Base-by-base conservation (phyloP, 805 yeast genomes). In the Phaffomyces thermotolerans region DNA sequence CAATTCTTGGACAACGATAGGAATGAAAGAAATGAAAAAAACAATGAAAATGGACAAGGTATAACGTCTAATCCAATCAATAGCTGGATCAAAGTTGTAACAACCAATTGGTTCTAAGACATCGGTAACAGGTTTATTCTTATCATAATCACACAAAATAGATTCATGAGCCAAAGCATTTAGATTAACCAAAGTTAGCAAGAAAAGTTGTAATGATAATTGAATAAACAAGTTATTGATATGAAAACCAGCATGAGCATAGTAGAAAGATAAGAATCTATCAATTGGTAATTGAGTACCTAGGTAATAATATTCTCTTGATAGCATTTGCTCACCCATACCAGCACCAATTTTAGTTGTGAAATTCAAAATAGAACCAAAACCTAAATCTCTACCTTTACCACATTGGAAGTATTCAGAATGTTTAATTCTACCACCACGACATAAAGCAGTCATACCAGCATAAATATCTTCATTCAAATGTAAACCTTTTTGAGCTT, bases 331-430 rank as follows among this genome's bases (percentile, higher is more conserved):
- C 66, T 84, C 95, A 64, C 93, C 93, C 95, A 84, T 84, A 67
- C 95, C 95, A 53, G 93, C 90, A 66, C 95, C 95, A 74, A 84
- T 84, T 67, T 84, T 84, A 35, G 90, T 84, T 20, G 89, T 84
- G 74, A 84, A 84, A 66, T 84, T 84, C 72, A 84, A 72, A 67
- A 84, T 84, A 6, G 93, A 83, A 47, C 89, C 89, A 65, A 84
- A 84, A 60, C 95, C 95, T 57, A 84, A 72, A 74, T 84, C 95
- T 72, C 95, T 74, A 62, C 95, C 95, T 66, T 84, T 84, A 67
- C 95, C 95, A 76, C 95, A 84, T 68, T 84, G 95, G 67, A 79
- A 81, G 62, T 84, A 84, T 60, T 84, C 95, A 71, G 89, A 81
- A 62, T 84, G 93, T 68, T 84, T 84, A 58, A 84, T 84, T 67